A percentile compares a stretch with the other conserved stretches of the same genome.
Evolutionary conservation across 345 rosid species (phyloP).

Genomic region (Orychophragmus violaceus): DNA sequence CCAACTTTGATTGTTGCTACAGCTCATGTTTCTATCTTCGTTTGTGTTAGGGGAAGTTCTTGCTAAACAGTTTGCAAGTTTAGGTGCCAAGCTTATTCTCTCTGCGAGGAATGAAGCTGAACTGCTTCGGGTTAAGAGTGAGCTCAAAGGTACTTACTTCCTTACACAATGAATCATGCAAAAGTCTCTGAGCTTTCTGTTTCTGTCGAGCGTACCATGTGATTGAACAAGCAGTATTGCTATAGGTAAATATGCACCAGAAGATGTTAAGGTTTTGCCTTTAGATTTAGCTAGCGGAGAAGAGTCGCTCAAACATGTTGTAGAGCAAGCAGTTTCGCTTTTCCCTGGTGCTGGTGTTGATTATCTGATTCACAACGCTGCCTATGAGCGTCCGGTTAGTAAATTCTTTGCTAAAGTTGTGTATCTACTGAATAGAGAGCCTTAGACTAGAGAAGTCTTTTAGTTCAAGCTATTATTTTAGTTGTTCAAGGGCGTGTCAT

Average conservation of each 20-base stretch:
- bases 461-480: background rate
- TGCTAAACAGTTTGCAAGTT: slow-evolving; percentile 71
- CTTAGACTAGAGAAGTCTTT: too few relatives aligned
- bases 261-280: slow-evolving; percentile 66
- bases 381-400: slow-evolving; percentile 89
- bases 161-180: background rate
- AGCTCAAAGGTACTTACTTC: slow-evolving; percentile 53
- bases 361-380: slow-evolving; percentile 88
- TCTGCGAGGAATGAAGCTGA: slow-evolving; percentile 79
- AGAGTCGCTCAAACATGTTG: slow-evolving; percentile 58
- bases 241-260: slow-evolving; percentile 76
- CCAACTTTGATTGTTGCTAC: background rate
- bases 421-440: background rate
- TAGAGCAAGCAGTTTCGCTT: slow-evolving; percentile 61
- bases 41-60: slow-evolving; percentile 65
- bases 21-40: background rate
- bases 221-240: background rate
- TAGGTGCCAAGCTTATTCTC: slow-evolving; percentile 90
- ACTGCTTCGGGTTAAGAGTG: slow-evolving; percentile 60
- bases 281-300: slow-evolving; percentile 84
- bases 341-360: slow-evolving; percentile 69
- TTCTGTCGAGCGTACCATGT: slow-evolving; percentile 1
- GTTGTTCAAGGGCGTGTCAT: background rate
- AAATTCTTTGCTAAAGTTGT: background rate
- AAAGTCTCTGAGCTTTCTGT: background rate